A percentile compares a stretch with the other conserved stretches of the same genome.
Conservation (phyloP, 371 early-diverging fungal species). For the Syncephalastrum contaminatum region DNA sequence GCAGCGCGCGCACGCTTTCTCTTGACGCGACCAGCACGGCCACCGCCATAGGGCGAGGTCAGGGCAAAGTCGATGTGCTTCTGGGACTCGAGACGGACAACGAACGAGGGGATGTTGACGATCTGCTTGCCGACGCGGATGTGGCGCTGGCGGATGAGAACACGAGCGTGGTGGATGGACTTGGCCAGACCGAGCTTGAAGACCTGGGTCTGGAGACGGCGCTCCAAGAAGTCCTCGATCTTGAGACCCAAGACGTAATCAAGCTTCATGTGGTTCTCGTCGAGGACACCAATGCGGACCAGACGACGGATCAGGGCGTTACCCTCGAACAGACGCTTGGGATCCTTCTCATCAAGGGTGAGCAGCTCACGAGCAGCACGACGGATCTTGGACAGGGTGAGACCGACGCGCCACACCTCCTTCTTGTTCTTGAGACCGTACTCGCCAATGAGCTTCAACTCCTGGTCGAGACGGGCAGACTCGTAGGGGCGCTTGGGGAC, state of each 20-base stretch:
- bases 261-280: conserved; percentile 96
- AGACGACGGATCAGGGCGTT: conserved; percentile 98
- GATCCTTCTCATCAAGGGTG: conserved; percentile 96
- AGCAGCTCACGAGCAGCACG: conserved; percentile 99
- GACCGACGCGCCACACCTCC: conserved; percentile 98
- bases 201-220: conserved; percentile 99
- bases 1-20: conserved; percentile 82
- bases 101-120: conserved; percentile 95
- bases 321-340: conserved; percentile 98
- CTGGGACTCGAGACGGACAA: conserved; percentile 92
- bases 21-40: conserved; percentile 97
- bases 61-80: conserved; percentile 99
- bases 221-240: conserved; percentile 98
- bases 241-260: conserved; percentile 99
- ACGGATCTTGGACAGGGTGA: conserved; percentile 98
- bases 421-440: conserved; percentile 99
- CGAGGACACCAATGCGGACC: conserved; percentile 98
- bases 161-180: conserved; percentile 99
- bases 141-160: conserved; percentile 98
- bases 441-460: conserved; percentile 98
- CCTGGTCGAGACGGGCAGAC: conserved; percentile 98
- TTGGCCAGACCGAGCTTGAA: conserved; percentile 99
- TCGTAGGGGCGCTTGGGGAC: conserved; percentile 99
- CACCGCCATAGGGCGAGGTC: conserved; percentile 98
- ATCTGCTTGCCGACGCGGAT: conserved; percentile 99